These are phyloP conservation scores for Mucor mucedo DNA, from an alignment of 371 early-diverging fungal species.

Conservation along the genomic window DNA sequence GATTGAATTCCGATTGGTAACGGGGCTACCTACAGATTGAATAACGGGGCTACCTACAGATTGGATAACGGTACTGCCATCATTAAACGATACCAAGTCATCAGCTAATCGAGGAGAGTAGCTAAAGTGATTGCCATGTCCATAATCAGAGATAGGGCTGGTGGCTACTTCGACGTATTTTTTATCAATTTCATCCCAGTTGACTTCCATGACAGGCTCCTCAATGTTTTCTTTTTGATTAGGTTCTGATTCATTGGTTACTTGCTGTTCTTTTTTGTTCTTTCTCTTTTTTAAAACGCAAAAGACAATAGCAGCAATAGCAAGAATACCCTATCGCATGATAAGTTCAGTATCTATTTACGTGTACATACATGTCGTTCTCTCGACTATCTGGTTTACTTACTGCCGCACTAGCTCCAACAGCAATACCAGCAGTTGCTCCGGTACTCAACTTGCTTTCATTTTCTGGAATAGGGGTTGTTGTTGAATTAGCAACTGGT, in stretches of 20 bases:
- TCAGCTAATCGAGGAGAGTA: background rate
- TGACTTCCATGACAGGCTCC: background rate
- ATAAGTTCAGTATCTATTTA: no score
- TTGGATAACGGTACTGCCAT: background rate
- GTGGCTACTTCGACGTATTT: background rate
- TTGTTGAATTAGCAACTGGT: background rate
- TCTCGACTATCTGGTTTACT: background rate
- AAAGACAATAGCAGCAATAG: background rate
- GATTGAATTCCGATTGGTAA: background rate
- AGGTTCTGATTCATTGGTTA: background rate
- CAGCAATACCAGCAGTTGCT: background rate
- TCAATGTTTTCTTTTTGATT: background rate
- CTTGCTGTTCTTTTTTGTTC: background rate
- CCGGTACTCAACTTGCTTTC: background rate
- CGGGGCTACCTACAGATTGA: no score
- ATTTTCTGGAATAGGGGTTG: background rate
- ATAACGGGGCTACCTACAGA: no score
- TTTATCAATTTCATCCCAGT: background rate
- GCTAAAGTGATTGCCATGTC: background rate
- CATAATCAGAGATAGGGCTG: background rate
- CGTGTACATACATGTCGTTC: no score
- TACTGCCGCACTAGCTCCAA: background rate
- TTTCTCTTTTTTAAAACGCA: background rate
- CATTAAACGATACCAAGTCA: background rate
- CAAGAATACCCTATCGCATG: background rate